Conservation (phyloP, 1,139 yeast genomes). For the Candida glucosophila region DNA sequence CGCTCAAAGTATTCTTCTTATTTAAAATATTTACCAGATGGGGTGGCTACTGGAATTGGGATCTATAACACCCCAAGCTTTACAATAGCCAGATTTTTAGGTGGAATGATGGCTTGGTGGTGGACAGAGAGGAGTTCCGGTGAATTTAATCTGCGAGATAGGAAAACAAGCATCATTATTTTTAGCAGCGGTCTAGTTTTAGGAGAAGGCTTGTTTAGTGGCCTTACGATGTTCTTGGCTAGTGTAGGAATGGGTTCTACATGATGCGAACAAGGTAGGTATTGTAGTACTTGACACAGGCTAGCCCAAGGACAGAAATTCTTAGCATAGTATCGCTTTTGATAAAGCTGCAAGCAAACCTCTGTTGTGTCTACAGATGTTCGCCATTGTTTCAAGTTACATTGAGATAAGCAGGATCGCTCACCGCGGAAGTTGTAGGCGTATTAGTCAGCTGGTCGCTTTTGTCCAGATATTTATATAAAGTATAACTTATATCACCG, state of each 20-base stretch:
- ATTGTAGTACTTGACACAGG: too few species aligned
- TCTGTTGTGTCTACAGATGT: too few species aligned
- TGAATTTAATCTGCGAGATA: constrained; percentile 24
- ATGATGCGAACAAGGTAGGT: too few species aligned
- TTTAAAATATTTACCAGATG: constrained; percentile 68
- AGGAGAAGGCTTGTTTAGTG: constrained; percentile 89
- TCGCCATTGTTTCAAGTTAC: too few species aligned
- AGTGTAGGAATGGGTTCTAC: constrained; percentile 50
- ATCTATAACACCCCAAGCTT: constrained; percentile 90
- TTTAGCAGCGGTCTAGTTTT: constrained; percentile 86
- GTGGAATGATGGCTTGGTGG: constrained; percentile 66
- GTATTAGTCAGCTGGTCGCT: too few species aligned
- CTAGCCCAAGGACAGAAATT: too few species aligned
- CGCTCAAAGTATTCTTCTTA: constrained; percentile 29
- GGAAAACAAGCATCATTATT: constrained; percentile 66
- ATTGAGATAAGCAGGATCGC: too few species aligned
- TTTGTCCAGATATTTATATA: too few species aligned
- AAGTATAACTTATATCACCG: too few species aligned
- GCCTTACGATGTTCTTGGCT: constrained; percentile 70
- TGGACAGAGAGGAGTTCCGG: constrained; percentile 39
- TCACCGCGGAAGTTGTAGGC: too few species aligned
- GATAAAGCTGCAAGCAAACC: too few species aligned
- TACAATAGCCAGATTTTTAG: constrained; percentile 85
- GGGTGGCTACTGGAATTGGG: constrained; percentile 96
- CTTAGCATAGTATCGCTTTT: too few species aligned